A percentile compares a stretch with the other conserved stretches of the same genome.
These are phyloP conservation scores for Theileria luwenshuni DNA, from an alignment of 169 alveolate species.

Conservation along the genomic window DNA sequence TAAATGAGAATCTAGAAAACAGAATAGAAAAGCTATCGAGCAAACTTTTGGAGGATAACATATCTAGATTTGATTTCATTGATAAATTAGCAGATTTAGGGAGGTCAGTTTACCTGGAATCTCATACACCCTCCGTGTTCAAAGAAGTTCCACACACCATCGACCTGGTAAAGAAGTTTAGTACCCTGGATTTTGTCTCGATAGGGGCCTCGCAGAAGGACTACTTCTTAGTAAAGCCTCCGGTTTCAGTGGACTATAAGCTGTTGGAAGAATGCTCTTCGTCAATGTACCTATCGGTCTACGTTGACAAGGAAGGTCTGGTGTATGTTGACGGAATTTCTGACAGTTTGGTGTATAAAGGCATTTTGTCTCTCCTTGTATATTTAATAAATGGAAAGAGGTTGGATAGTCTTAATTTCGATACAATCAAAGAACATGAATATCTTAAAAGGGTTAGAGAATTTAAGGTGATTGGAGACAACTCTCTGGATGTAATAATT, in stretches of 20 bases:
- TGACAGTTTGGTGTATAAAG: slow-evolving; percentile 49
- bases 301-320: slow-evolving; percentile 22
- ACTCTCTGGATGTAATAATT: slow-evolving; percentile 36
- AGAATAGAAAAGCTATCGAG: neutral
- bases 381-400: neutral
- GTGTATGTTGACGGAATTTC: slow-evolving; percentile 63
- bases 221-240: slow-evolving; percentile 30
- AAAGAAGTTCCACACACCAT: slow-evolving; percentile 19
- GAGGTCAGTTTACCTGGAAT: slow-evolving; percentile 11
- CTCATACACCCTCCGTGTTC: slow-evolving; percentile 35
- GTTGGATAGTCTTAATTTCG: neutral
- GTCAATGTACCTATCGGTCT: slow-evolving; percentile 36
- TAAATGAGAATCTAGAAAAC: slow-evolving; percentile 1
- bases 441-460: slow-evolving; percentile 2
- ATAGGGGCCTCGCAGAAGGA: neutral
- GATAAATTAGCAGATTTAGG: slow-evolving; percentile 24
- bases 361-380: slow-evolving; percentile 43
- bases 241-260: slow-evolving; percentile 24
- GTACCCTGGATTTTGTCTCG: neutral
- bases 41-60: neutral
- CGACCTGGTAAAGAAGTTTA: slow-evolving; percentile 8
- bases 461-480: slow-evolving; percentile 27
- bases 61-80: slow-evolving; percentile 9
- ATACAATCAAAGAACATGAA: neutral
- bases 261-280: slow-evolving; percentile 47